Conservation (phyloP, 768 basidiomycete species). For the Glaciozyma martinii region DNA sequence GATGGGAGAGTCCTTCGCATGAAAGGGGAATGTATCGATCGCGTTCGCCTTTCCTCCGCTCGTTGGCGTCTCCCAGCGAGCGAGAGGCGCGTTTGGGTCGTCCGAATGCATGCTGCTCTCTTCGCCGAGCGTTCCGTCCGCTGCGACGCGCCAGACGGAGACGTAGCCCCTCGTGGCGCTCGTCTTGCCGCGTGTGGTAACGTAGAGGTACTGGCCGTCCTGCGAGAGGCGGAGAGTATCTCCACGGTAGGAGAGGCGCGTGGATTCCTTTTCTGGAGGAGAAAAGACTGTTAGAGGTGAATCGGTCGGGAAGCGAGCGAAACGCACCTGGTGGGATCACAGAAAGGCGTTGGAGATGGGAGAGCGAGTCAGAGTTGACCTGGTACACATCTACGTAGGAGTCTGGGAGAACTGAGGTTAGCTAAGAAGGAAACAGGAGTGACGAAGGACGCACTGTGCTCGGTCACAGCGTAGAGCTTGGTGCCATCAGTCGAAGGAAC, state of each 20-base stretch:
- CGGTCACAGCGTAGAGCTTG: slow-evolving; percentile 35
- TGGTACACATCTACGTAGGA: slow-evolving; percentile 36
- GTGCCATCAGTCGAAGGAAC: slow-evolving; percentile 29
- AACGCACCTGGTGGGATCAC: slow-evolving; percentile 25
- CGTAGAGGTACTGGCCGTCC: slow-evolving; percentile 29
- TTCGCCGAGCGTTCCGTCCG: slow-evolving; percentile 11
- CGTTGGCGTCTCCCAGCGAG: slow-evolving; percentile 31
- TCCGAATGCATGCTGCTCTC: not conserved
- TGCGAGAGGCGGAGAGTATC: slow-evolving; percentile 35
- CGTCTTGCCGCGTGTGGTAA: slow-evolving; percentile 35
- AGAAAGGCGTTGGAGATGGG: slow-evolving; percentile 30
- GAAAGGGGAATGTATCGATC: slow-evolving; percentile 31
- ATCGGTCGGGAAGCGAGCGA: not conserved
- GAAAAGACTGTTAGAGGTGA: not conserved
- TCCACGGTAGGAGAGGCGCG: slow-evolving; percentile 32
- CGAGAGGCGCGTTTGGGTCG: not conserved
- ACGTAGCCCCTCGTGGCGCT: slow-evolving; percentile 27
- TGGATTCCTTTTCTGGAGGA: slow-evolving; percentile 10
- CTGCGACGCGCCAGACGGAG: slow-evolving; percentile 25
- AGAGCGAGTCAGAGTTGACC: slow-evolving; percentile 13
- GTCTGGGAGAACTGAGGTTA: slow-evolving; percentile 11
- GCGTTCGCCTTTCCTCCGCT: slow-evolving; percentile 37
- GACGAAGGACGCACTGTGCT: slow-evolving; percentile 31
- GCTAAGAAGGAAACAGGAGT: not conserved
- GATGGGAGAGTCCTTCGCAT: not conserved